Evolutionary conservation across 2,329 filamentous ascomycete genomes (phyloP).

Genomic region (Exophiala bonariae): DNA sequence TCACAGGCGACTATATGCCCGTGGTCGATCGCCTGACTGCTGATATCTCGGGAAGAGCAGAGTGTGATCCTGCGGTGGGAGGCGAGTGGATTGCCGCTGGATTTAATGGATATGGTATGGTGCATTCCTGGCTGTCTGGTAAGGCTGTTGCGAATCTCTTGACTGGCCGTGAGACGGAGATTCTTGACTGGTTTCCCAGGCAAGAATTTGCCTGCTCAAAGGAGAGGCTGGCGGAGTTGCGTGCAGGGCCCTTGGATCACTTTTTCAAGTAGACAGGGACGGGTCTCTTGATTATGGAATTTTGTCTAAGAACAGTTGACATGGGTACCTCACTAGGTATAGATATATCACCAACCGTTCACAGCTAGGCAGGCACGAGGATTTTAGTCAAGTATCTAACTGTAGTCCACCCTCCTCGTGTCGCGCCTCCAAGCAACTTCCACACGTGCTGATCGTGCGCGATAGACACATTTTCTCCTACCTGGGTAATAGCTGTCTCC

Average conservation of each 20-base stretch:
- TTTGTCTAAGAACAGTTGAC: too few species aligned
- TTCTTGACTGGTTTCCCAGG: slow-evolving; percentile 19
- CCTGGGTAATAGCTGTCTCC: too few species aligned
- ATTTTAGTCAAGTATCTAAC: too few species aligned
- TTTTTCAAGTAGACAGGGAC: slow-evolving; percentile 8
- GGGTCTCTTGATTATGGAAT: too few species aligned
- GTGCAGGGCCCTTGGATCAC: slow-evolving; percentile 6
- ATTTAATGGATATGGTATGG: slow-evolving; percentile 34
- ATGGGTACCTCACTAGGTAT: too few species aligned
- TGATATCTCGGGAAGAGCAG: slow-evolving; percentile 2
- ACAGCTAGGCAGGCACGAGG: too few species aligned
- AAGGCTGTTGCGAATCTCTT: slow-evolving; percentile 30
- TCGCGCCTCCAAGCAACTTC: too few species aligned
- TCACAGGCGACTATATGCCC: slow-evolving; percentile 31
- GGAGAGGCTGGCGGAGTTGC: slow-evolving; percentile 18
- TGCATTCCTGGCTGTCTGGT: slow-evolving; percentile 31
- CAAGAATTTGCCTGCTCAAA: slow-evolving; percentile 19
- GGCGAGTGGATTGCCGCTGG: slow-evolving; percentile 32
- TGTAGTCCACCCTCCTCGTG: too few species aligned
- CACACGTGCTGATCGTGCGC: too few species aligned
- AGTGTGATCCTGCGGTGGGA: slow-evolving; percentile 1
- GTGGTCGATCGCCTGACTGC: slow-evolving; percentile 26
- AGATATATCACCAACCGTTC: too few species aligned
- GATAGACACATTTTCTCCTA: too few species aligned
- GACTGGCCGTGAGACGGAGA: slow-evolving; percentile 16